Evolutionary conservation across 495 filamentous ascomycete genomes (phyloP).

Genomic region (Viridothelium virens): DNA sequence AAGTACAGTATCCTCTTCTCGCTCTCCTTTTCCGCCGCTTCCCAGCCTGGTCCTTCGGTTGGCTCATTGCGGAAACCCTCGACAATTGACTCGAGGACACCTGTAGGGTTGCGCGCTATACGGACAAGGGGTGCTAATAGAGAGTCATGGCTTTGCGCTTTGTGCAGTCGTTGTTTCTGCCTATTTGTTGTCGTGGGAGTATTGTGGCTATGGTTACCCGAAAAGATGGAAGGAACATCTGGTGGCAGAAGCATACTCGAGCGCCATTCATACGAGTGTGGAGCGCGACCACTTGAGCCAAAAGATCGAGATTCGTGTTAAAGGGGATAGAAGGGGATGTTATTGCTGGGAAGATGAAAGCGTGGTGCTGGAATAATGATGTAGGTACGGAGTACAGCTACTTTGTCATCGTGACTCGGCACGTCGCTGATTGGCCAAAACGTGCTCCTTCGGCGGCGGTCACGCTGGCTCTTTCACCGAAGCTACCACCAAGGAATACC

Average conservation of each 20-base stretch:
- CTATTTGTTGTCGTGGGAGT: background rate
- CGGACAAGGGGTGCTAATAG: background rate
- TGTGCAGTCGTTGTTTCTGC: background rate
- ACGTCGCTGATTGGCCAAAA: background rate
- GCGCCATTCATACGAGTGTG: background rate
- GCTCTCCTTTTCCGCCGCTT: background rate
- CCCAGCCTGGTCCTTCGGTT: background rate
- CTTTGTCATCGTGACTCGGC: background rate
- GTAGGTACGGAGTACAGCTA: background rate
- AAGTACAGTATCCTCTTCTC: conserved; percentile 5
- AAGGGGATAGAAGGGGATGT: background rate
- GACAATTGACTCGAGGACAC: background rate
- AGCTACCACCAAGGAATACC: conserved; percentile 1
- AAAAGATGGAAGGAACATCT: conserved; percentile 1
- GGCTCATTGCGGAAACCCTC: background rate
- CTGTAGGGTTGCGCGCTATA: background rate
- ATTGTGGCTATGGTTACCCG: background rate
- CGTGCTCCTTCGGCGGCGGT: background rate
- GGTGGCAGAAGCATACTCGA: conserved; percentile 1
- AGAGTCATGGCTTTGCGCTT: conserved; percentile 7
- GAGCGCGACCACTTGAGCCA: background rate
- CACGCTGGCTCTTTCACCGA: background rate
- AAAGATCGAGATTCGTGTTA: background rate
- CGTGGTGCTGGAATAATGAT: background rate
- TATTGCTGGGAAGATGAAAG: background rate